phyloP scores from a whole-genome alignment of 305 asterid genomes.

The Fraxinus angustifolia region DNA sequence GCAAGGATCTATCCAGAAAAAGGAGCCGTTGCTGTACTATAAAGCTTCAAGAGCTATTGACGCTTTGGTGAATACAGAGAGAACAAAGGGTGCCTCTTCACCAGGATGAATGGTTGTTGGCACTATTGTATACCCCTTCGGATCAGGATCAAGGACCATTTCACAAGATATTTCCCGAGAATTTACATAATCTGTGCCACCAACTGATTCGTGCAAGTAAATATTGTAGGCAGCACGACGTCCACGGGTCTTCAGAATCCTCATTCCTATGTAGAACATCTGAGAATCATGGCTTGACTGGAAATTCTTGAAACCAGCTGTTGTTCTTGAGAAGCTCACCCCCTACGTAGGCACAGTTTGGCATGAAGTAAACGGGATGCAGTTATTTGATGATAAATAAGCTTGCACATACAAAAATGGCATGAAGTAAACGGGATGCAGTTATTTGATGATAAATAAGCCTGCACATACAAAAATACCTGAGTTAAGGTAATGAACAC shows the following conservation, averaged over 20 bases:
- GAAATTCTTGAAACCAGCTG: conserved; percentile 91
- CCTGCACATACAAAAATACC: conserved; percentile 34
- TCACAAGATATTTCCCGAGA: conserved; percentile 98
- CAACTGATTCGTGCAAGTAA: conserved; percentile 94
- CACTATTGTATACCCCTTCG: conserved; percentile 94
- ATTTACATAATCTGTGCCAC: conserved; percentile 96
- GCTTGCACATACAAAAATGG: neutral
- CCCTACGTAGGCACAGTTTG: conserved; percentile 48
- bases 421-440: conserved; percentile 5
- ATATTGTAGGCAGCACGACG: conserved; percentile 94
- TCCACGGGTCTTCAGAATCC: conserved; percentile 95
- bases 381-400: neutral
- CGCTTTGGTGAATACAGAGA: conserved; percentile 92
- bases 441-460: neutral
- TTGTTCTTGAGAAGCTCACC: conserved; percentile 98
- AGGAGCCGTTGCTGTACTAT: conserved; percentile 33
- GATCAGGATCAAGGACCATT: conserved; percentile 98
- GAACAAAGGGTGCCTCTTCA: conserved; percentile 98
- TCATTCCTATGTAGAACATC: conserved; percentile 98
- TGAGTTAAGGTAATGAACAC: conserved; percentile 93
- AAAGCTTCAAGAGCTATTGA: conserved; percentile 80
- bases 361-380: conserved; percentile 7
- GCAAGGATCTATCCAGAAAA: conserved; percentile 19
- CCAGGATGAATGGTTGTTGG: conserved; percentile 99
- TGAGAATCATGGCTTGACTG: conserved; percentile 91